These are phyloP conservation scores for Ophiostoma piceae DNA, from an alignment of 2,329 filamentous ascomycete species.

Conservation along the genomic window DNA sequence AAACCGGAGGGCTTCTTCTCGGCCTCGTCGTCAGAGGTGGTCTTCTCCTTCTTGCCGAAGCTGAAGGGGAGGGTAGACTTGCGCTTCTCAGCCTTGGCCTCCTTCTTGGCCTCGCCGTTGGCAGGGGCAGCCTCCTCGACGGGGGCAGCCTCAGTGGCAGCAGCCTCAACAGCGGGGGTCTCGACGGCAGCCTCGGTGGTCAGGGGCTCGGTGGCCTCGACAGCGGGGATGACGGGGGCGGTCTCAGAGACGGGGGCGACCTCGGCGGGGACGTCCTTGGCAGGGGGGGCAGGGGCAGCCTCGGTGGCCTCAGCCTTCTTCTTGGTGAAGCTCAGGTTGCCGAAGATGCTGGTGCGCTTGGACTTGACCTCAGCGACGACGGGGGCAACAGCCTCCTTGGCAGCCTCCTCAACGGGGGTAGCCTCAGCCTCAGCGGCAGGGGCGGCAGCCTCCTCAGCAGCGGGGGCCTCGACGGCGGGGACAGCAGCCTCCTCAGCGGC, in stretches of 20 bases:
- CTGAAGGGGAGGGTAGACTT: slow-evolving; percentile 71
- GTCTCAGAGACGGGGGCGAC: slow-evolving; percentile 44
- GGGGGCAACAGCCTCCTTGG: slow-evolving; percentile 33
- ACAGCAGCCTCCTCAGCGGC: slow-evolving; percentile 34
- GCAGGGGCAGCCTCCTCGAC: slow-evolving; percentile 37
- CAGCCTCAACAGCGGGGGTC: slow-evolving; percentile 26
- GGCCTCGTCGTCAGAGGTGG: slow-evolving; percentile 60
- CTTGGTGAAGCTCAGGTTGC: slow-evolving; percentile 53
- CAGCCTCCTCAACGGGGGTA: slow-evolving; percentile 32
- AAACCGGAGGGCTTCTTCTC: slow-evolving; percentile 55
- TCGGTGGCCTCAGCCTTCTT: slow-evolving; percentile 50
- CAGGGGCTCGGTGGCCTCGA: slow-evolving; percentile 53
- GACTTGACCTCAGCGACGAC: slow-evolving; percentile 38
- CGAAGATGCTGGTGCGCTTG: slow-evolving; percentile 50
- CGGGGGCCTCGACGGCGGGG: slow-evolving; percentile 30
- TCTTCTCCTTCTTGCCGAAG: slow-evolving; percentile 71
- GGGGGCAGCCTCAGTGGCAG: slow-evolving; percentile 35
- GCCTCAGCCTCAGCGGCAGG: slow-evolving; percentile 39
- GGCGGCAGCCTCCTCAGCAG: slow-evolving; percentile 34
- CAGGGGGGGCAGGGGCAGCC: slow-evolving; percentile 38
- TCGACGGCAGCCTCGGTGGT: slow-evolving; percentile 50
- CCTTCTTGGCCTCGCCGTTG: slow-evolving; percentile 55
- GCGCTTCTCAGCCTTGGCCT: slow-evolving; percentile 70
- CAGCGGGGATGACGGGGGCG: slow-evolving; percentile 55
- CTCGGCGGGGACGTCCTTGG: slow-evolving; percentile 42